These are phyloP conservation scores for Magnusiomyces paraingens DNA, from an alignment of 1,139 yeast genomes.

Conservation along the genomic window DNA sequence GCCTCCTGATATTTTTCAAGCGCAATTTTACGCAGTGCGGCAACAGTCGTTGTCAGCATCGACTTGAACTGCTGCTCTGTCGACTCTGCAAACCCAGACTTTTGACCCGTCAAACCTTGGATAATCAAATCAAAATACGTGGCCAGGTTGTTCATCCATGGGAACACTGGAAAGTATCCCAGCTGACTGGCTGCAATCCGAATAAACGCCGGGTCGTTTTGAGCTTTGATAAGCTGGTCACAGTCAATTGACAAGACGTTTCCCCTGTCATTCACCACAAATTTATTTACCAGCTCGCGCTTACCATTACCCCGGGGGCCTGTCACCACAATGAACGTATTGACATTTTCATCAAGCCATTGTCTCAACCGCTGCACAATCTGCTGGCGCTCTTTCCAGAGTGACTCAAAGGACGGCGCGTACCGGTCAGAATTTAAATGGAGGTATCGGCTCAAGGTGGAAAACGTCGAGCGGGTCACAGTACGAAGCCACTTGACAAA, in stretches of 20 bases:
- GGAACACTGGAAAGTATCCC: conserved; percentile 89
- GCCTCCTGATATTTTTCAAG: conserved; percentile 34
- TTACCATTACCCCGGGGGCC: conserved; percentile 97
- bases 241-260: conserved; percentile 73
- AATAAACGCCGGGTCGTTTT: conserved; percentile 66
- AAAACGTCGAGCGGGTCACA: conserved; percentile 4
- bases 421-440: conserved; percentile 1
- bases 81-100: conserved; percentile 82
- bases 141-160: conserved; percentile 82
- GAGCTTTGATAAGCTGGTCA: conserved; percentile 61
- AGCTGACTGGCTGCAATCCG: conserved; percentile 63
- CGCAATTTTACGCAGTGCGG: conserved; percentile 69
- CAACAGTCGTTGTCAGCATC: conserved; percentile 67
- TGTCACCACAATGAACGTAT: conserved; percentile 77
- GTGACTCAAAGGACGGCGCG: conserved; percentile 32
- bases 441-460: conserved; percentile 10
- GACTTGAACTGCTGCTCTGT: conserved; percentile 77
- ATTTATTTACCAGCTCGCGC: conserved; percentile 66
- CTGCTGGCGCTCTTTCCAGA: conserved; percentile 70
- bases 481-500: conserved; percentile 7
- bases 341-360: conserved; percentile 75
- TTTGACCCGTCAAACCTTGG: conserved; percentile 90
- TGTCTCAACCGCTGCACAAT: conserved; percentile 61
- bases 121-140: conserved; percentile 77
- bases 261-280: conserved; percentile 51